Evolutionary conservation across 257 asterid species (phyloP).

Genomic region (Plectranthus barbatus): DNA sequence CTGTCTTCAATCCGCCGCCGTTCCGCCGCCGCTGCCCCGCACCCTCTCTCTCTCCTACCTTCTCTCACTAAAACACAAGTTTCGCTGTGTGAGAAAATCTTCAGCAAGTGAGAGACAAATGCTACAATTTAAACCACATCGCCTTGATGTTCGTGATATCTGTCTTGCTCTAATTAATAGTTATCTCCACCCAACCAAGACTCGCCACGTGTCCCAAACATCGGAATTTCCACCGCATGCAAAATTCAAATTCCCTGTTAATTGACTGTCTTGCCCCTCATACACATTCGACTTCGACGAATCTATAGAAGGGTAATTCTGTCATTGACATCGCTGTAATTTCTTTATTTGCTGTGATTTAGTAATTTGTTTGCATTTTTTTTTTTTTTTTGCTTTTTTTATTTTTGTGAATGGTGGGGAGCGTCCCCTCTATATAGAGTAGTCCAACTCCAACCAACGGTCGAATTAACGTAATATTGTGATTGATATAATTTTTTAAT

Average conservation of each 20-base stretch:
- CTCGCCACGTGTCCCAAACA: slow-evolving; percentile 17
- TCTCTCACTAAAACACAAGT: neutral
- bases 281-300: no score
- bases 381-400: neutral
- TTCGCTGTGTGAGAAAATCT: neutral
- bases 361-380: no score
- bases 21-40: neutral
- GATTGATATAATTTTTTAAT: no score
- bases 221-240: slow-evolving; percentile 16
- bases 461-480: slow-evolving; percentile 15
- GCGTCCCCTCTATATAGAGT: slow-evolving; percentile 18
- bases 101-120: neutral
- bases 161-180: slow-evolving; percentile 13
- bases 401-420: slow-evolving; percentile 3
- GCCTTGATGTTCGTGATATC: slow-evolving; percentile 12
- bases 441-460: slow-evolving; percentile 25
- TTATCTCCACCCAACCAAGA: neutral
- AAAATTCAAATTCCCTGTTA: neutral
- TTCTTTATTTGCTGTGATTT: no score
- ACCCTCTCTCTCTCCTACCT: slow-evolving; percentile 14
- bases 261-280: slow-evolving; percentile 21
- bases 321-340: no score
- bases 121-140: slow-evolving; percentile 22
- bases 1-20: slow-evolving; percentile 7
- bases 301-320: neutral